Percentiles rank a stretch among this genome's conserved stretches.
phyloP scores from a whole-genome alignment of 768 basidiomycete species.

The Chalciporus piperatus region DNA sequence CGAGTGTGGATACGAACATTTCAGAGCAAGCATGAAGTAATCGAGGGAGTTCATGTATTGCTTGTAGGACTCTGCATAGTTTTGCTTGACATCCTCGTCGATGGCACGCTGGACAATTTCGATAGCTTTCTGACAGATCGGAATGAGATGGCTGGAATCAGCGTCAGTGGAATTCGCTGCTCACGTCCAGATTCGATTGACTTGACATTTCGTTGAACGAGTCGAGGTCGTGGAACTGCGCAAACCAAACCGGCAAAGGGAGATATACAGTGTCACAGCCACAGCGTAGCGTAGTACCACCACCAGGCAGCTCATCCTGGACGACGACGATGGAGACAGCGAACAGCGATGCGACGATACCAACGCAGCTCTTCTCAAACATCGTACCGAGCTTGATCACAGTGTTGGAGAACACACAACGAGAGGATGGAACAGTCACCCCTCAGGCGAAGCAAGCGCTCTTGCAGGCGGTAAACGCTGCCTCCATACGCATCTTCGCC shows the following conservation, averaged over 20 bases:
- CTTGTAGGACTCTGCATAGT: constrained; percentile 94
- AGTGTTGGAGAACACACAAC: constrained; percentile 60
- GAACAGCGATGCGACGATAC: constrained; percentile 26
- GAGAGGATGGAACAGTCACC: constrained; percentile 50
- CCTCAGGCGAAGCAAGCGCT: constrained; percentile 64
- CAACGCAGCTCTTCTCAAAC: constrained; percentile 50
- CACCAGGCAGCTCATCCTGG: background rate
- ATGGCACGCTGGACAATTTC: constrained; percentile 91
- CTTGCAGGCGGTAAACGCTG: constrained; percentile 54
- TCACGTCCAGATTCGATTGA: constrained; percentile 47
- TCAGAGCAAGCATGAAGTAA: constrained; percentile 97
- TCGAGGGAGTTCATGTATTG: constrained; percentile 93
- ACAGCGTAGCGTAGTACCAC: no score
- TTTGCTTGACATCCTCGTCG: constrained; percentile 88
- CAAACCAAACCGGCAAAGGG: background rate
- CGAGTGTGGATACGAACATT: constrained; percentile 52
- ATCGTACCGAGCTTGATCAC: constrained; percentile 59
- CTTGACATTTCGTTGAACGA: constrained; percentile 35
- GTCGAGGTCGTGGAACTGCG: background rate
- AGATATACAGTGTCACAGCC: constrained; percentile 14
- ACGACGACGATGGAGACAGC: constrained; percentile 6
- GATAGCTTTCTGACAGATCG: constrained; percentile 62
- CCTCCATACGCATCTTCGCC: background rate
- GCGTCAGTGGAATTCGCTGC: constrained; percentile 12
- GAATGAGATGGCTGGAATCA: constrained; percentile 11